Percentiles rank a stretch among this genome's conserved stretches.
phyloP scores from a whole-genome alignment of 1,139 yeast genomes.

The Torulaspora globosa region DNA sequence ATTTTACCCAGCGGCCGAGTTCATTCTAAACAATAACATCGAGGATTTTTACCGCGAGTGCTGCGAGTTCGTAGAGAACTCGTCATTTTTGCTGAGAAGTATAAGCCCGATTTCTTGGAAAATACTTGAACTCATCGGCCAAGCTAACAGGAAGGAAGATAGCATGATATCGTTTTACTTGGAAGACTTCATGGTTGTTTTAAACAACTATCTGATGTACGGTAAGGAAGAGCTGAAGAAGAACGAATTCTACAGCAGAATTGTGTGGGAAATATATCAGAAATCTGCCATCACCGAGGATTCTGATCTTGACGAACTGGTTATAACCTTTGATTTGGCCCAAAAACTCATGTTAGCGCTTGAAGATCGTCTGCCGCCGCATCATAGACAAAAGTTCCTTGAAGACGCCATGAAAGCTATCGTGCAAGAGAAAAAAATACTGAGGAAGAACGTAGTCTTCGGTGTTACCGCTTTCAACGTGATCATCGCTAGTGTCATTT shows the following conservation, averaged over 20 bases:
- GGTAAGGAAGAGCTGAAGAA: slow-evolving; percentile 54
- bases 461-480: slow-evolving; percentile 60
- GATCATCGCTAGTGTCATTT: slow-evolving; percentile 61
- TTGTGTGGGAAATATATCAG: slow-evolving; percentile 31
- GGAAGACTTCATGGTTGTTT: slow-evolving; percentile 71
- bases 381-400: slow-evolving; percentile 27
- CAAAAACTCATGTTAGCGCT: slow-evolving; percentile 38
- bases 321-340: slow-evolving; percentile 33
- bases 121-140: slow-evolving; percentile 53
- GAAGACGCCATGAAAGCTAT: slow-evolving; percentile 31
- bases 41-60: slow-evolving; percentile 81
- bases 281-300: slow-evolving; percentile 36
- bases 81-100: slow-evolving; percentile 67
- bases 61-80: slow-evolving; percentile 80
- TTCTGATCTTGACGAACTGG: slow-evolving; percentile 32
- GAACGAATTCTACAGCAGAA: slow-evolving; percentile 33
- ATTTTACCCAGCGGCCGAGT: slow-evolving; percentile 67
- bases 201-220: slow-evolving; percentile 73
- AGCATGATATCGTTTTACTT: slow-evolving; percentile 53
- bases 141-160: slow-evolving; percentile 51
- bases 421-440: slow-evolving; percentile 28
- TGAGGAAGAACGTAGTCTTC: slow-evolving; percentile 42
- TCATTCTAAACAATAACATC: slow-evolving; percentile 57
- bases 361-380: slow-evolving; percentile 31
- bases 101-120: slow-evolving; percentile 79